Percentiles rank a stretch among this genome's conserved stretches.
These are phyloP conservation scores for Psidium friedrichsthalianum DNA, from an alignment of 345 rosid species.

Conservation along the genomic window DNA sequence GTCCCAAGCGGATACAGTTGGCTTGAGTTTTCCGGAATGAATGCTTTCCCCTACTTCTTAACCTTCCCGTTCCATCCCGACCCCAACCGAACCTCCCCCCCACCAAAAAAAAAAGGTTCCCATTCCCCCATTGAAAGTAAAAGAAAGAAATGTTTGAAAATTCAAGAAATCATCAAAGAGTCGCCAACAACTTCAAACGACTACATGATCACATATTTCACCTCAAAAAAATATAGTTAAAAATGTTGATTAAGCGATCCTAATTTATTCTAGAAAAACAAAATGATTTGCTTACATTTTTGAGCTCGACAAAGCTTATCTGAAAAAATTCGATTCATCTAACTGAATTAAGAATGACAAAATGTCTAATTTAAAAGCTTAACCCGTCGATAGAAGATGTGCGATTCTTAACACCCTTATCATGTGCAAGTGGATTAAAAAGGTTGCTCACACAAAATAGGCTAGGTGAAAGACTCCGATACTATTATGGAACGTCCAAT, in stretches of 20 bases:
- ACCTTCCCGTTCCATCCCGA: background rate
- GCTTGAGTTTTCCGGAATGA: background rate
- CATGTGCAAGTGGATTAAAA: background rate
- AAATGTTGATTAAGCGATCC: background rate
- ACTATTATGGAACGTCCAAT: background rate
- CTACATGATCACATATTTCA: background rate
- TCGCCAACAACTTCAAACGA: background rate
- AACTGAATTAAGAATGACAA: accelerated
- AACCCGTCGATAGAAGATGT: background rate
- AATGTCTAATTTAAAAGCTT: background rate
- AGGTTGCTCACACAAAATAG: background rate
- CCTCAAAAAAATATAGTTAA: background rate
- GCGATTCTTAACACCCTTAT: background rate
- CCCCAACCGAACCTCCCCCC: too few species aligned
- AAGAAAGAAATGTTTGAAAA: background rate
- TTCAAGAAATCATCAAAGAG: background rate
- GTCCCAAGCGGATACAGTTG: background rate
- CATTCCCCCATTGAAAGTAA: background rate
- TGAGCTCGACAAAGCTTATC: background rate
- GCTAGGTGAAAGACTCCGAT: accelerated
- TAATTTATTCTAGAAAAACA: background rate
- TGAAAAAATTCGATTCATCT: background rate
- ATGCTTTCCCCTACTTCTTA: too few species aligned
- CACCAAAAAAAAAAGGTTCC: too few species aligned
- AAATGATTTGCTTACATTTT: background rate